Percentiles rank a stretch among this genome's conserved stretches.
Conservation (phyloP, 2,329 filamentous ascomycete species). For the Atkinsonella texensis region DNA sequence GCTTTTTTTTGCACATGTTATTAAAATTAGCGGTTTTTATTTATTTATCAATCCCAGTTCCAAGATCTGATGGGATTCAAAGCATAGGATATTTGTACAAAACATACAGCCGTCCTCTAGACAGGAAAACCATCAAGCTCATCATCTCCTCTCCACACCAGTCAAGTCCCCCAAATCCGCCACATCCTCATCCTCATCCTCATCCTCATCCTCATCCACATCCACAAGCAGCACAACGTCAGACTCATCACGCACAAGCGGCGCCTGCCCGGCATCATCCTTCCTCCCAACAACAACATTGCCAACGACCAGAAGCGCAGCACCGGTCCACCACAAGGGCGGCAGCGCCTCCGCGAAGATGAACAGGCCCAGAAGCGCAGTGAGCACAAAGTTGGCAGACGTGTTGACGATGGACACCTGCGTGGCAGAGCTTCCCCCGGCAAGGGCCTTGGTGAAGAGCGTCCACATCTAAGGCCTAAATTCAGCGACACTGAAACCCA, state of each 20-base stretch:
- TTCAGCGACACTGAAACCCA: too few species aligned
- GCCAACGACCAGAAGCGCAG: slow-evolving; percentile 57
- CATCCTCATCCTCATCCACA: slow-evolving; percentile 8
- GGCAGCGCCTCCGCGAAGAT: slow-evolving; percentile 64
- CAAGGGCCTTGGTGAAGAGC: slow-evolving; percentile 68
- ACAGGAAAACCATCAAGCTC: neutral
- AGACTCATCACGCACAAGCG: too few species aligned
- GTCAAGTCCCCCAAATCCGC: slow-evolving; percentile 20
- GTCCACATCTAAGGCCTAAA: too few species aligned
- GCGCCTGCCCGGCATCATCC: slow-evolving; percentile 29
- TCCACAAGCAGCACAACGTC: neutral
- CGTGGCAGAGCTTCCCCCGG: slow-evolving; percentile 60
- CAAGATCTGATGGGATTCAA: too few species aligned
- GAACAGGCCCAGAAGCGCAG: slow-evolving; percentile 55
- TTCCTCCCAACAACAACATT: slow-evolving; percentile 68
- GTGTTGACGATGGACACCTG: slow-evolving; percentile 76
- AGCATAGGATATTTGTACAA: neutral
- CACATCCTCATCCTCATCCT: slow-evolving; percentile 21
- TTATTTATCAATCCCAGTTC: too few species aligned
- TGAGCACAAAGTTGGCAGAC: slow-evolving; percentile 69
- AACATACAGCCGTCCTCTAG: neutral
- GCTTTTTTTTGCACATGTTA: neutral
- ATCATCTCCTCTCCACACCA: slow-evolving; percentile 5
- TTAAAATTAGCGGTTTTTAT: neutral
- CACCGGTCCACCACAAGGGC: slow-evolving; percentile 66